A percentile compares a stretch with the other conserved stretches of the same genome.
Conservation (phyloP, 306 rosid genomes). For the Pachyrhizus erosus region DNA sequence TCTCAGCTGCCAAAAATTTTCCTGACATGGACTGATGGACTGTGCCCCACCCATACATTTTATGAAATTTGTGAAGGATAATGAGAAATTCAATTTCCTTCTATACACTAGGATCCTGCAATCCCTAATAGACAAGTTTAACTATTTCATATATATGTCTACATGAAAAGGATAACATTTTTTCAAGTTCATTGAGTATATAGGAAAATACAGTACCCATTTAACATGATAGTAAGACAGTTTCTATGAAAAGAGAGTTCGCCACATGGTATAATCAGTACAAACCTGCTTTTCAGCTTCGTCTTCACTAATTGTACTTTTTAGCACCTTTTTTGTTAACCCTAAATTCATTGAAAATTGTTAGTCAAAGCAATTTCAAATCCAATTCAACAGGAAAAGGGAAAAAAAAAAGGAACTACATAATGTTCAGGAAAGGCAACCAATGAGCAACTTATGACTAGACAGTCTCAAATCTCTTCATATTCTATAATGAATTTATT, state of each 20-base stretch:
- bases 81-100: constrained; percentile 30
- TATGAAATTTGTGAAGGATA: constrained; percentile 2
- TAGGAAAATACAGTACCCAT: constrained; percentile 11
- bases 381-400: constrained; percentile 20
- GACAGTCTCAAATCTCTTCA: constrained; percentile 5
- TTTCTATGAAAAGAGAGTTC: constrained; percentile 14
- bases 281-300: constrained; percentile 95
- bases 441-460: neutral
- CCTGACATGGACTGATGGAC: neutral
- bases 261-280: constrained; percentile 28
- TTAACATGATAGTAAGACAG: constrained; percentile 1
- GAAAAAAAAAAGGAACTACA: neutral
- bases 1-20: neutral
- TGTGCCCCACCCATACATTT: neutral
- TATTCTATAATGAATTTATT: neutral
- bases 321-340: constrained; percentile 72
- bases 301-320: constrained; percentile 76
- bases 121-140: constrained; percentile 37
- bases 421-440: constrained; percentile 23
- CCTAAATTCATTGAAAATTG: constrained; percentile 58
- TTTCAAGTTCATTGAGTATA: constrained; percentile 19
- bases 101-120: neutral
- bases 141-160: constrained; percentile 28
- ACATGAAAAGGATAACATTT: neutral
- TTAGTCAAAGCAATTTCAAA: constrained; percentile 34